phyloP scores from a whole-genome alignment of 2,329 filamentous ascomycete species.

The Cercospora sp. region DNA sequence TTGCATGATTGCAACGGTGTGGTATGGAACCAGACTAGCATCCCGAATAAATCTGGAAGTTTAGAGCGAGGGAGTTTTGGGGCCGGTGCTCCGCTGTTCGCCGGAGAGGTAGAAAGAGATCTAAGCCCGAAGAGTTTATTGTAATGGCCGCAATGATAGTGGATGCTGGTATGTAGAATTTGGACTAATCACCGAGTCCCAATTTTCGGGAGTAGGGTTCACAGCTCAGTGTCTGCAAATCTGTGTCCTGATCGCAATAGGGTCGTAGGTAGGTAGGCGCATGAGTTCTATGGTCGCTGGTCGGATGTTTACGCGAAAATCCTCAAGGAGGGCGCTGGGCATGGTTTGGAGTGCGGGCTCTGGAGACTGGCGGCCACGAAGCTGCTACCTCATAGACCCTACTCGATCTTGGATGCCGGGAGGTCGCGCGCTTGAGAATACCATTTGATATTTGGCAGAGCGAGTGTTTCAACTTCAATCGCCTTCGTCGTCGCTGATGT shows the following conservation, averaged over 20 bases:
- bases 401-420: not conserved
- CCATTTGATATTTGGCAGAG: not conserved
- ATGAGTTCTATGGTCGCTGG: not conserved
- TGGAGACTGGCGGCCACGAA: not conserved
- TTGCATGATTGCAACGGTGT: not conserved
- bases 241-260: not conserved
- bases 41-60: not conserved
- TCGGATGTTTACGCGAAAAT: not conserved
- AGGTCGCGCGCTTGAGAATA: not conserved
- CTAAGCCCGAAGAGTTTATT: not conserved
- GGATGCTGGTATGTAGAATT: not conserved
- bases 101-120: not conserved
- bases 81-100: not conserved
- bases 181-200: not conserved
- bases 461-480: constrained; percentile 3
- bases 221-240: not conserved
- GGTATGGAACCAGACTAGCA: not conserved
- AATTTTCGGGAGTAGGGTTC: not conserved
- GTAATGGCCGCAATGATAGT: not conserved
- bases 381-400: not conserved
- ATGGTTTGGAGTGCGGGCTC: not conserved
- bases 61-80: not conserved
- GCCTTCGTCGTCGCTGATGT: constrained; percentile 9
- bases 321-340: not conserved
- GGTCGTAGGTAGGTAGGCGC: not conserved